These are phyloP conservation scores for Colletotrichum plurivorum DNA, from an alignment of 2,329 filamentous ascomycete genomes.

Conservation along the genomic window DNA sequence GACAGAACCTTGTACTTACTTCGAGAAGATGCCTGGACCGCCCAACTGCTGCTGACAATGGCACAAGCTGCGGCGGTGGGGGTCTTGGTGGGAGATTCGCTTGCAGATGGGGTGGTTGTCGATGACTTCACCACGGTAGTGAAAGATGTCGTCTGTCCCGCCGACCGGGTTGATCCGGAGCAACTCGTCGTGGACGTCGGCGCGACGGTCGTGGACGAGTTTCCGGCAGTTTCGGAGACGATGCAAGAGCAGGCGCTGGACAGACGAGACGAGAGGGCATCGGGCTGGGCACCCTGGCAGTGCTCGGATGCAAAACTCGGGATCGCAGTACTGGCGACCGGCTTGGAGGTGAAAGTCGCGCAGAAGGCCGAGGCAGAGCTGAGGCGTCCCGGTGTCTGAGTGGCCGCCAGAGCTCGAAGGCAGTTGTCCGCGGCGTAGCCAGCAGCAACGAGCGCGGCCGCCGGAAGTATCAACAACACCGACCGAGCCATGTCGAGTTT, in stretches of 20 bases:
- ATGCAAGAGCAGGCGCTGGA: constrained; percentile 22
- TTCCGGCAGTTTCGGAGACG: background rate
- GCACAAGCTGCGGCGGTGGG: constrained; percentile 3
- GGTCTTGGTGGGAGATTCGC: background rate
- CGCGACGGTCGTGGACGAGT: background rate
- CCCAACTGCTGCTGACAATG: constrained; percentile 9
- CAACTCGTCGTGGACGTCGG: background rate
- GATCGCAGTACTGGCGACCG: background rate
- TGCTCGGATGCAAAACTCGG: constrained; percentile 13
- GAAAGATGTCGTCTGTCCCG: background rate
- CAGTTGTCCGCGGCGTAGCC: constrained; percentile 52
- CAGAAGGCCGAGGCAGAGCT: constrained; percentile 50
- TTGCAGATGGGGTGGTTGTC: background rate
- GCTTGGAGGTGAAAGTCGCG: constrained; percentile 14
- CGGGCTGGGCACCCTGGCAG: background rate
- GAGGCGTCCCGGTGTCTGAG: constrained; percentile 48
- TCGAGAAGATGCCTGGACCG: background rate
- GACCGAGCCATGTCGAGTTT: background rate
- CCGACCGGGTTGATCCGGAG: background rate
- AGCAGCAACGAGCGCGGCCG: constrained; percentile 9
- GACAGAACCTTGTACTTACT: background rate
- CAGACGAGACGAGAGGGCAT: constrained; percentile 1
- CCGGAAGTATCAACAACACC: background rate
- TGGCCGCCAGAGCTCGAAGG: constrained; percentile 51
- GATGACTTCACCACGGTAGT: background rate